Evolutionary conservation across 768 basidiomycete species (phyloP), one percentile per base, ranked within the genome.

Genomic region (Galerina sulciceps): DNA sequence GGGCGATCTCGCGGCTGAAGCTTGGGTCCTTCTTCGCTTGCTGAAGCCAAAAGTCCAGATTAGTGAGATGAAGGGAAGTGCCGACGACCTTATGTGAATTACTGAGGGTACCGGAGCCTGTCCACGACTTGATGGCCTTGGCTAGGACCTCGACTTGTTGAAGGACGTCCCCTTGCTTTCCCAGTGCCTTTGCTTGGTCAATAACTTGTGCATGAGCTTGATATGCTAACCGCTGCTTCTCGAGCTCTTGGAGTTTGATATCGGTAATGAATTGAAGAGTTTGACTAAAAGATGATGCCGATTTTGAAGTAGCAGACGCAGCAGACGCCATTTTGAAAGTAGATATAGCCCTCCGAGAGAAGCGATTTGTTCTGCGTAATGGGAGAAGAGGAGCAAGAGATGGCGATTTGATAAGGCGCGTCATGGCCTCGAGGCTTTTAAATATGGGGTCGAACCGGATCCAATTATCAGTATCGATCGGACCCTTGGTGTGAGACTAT

Each of bases 191-290:
- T 45, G 69, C 69, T 37, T 69, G 60, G 1, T 72, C 61, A 46
- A 79, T 59, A 22, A 74, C 71, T 17, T 68, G 63, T 9, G 73
- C 71, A 63, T 78, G 74, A 1, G 65, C 66, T 51, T 75, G 67
- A 57, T 75, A 79, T 2, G 71, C 67, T 0, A 69, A 43, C 10
- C 73, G 73, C 50, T 76, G 79, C 56, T 76, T 78, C 53, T 78
- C 76, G 37, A 80, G 66, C 53, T 80, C 78, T 43, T 76, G 70
- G 17, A 80, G 73, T 60, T 81, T 80, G 62, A 76, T 71, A 6
- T 72, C 67, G 6, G 80, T 79, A 63, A 79, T 79, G 58, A 76
- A 79, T 52, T 78, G 76, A 13, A 79, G 71, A 9, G 78, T 75
- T 53, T 78, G 70, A 20, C 73, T 67, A 56, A 77, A 76, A 13